Conservation (phyloP, 2,329 filamentous ascomycete species). For the Coniella lustricola region DNA sequence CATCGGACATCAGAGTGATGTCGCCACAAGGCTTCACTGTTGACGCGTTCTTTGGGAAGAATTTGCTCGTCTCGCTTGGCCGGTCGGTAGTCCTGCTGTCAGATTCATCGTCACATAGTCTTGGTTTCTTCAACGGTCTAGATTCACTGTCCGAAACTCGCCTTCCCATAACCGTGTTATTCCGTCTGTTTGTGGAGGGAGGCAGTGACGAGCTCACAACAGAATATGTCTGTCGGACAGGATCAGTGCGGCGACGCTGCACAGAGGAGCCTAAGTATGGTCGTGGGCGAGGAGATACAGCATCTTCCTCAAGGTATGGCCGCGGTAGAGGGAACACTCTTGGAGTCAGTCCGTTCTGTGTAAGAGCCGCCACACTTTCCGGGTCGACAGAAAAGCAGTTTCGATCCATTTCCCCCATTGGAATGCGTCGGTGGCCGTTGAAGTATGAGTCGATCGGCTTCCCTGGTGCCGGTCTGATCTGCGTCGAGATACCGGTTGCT, state of each 20-base stretch:
- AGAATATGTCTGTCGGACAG: constrained; percentile 37
- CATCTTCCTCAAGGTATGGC: constrained; percentile 42
- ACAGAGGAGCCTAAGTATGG: constrained; percentile 30
- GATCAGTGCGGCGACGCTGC: constrained; percentile 46
- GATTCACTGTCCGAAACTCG: constrained; percentile 16
- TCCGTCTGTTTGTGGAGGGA: constrained; percentile 18
- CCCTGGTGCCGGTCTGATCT: constrained; percentile 23
- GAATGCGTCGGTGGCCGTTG: constrained; percentile 42
- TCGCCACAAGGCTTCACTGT: constrained; percentile 22
- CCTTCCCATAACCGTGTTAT: constrained; percentile 21
- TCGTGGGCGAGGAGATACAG: constrained; percentile 19
- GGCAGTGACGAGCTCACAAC: constrained; percentile 9
- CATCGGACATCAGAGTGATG: constrained; percentile 45
- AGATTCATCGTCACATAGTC: constrained; percentile 41
- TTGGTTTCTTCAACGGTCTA: constrained; percentile 50
- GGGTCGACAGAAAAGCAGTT: constrained; percentile 52
- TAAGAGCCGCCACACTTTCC: constrained; percentile 39
- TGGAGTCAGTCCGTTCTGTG: constrained; percentile 42
- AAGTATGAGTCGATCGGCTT: constrained; percentile 53
- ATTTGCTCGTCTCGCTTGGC: constrained; percentile 43
- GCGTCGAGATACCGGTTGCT: constrained; percentile 17
- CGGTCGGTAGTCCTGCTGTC: constrained; percentile 23
- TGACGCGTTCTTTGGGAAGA: constrained; percentile 36
- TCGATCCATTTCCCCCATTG: constrained; percentile 56
- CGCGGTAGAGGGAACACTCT: constrained; percentile 53